Conservation (phyloP, 1,139 yeast species). For the Suhomyces taliae region DNA sequence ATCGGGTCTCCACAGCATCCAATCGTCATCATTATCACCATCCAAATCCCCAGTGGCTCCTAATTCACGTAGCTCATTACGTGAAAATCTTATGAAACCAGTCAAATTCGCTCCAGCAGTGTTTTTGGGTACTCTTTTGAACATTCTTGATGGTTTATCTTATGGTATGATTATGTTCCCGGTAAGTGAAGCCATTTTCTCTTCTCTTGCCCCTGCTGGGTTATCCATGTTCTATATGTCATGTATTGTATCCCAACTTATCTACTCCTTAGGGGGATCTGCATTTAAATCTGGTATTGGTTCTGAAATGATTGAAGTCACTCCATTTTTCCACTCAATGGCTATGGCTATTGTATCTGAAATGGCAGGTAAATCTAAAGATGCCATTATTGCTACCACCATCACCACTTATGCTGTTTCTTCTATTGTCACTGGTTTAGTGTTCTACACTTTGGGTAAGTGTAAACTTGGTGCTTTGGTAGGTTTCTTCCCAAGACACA, state of each 20-base stretch:
- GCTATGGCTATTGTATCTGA: conserved; percentile 67
- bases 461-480: conserved; percentile 80
- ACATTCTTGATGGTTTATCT: conserved; percentile 88
- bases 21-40: not conserved
- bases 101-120: conserved; percentile 70
- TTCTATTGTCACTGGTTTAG: conserved; percentile 81
- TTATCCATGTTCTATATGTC: conserved; percentile 92
- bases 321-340: conserved; percentile 97
- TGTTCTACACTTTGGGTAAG: conserved; percentile 75
- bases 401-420: conserved; percentile 82
- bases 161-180: conserved; percentile 99
- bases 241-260: conserved; percentile 82
- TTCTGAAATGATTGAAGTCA: conserved; percentile 97
- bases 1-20: conserved; percentile 1
- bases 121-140: conserved; percentile 76
- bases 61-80: conserved; percentile 15
- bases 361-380: conserved; percentile 50
- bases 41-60: not conserved
- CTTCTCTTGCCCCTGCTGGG: conserved; percentile 83
- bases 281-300: conserved; percentile 89
- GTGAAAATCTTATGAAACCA: conserved; percentile 33
- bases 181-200: conserved; percentile 72
- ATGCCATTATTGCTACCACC: conserved; percentile 80
- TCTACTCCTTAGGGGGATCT: conserved; percentile 87
- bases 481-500: conserved; percentile 95